A percentile compares a stretch with the other conserved stretches of the same genome.
Conservation (phyloP, 2,329 filamentous ascomycete species). For the Massarina eburnea region DNA sequence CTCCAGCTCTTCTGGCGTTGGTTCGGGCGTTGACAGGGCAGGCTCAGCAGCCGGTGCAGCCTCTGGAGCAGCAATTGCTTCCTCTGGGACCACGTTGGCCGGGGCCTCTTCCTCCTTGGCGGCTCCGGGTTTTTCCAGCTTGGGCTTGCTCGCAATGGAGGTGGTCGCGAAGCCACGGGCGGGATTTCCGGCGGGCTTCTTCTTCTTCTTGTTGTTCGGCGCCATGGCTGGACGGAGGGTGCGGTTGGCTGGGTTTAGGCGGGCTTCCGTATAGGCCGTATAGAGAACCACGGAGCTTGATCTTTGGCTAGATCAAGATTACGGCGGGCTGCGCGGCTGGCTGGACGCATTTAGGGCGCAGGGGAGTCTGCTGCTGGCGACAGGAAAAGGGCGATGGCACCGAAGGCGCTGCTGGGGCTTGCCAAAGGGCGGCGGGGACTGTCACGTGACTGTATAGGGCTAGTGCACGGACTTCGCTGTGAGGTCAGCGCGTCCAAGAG, state of each 20-base stretch:
- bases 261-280: conserved; percentile 20
- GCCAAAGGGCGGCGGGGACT: conserved; percentile 8
- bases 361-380: conserved; percentile 9
- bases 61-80: conserved; percentile 7
- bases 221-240: conserved; percentile 58
- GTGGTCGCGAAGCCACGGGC: conserved; percentile 92
- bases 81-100: conserved; percentile 3
- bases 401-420: no score
- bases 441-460: no score
- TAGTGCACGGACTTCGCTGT: no score
- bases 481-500: neutral
- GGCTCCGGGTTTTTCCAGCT: conserved; percentile 43
- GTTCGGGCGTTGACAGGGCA: conserved; percentile 44
- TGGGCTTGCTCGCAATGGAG: conserved; percentile 81
- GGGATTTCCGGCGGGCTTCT: conserved; percentile 84
- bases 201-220: conserved; percentile 75
- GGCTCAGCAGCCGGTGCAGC: conserved; percentile 19
- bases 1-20: conserved; percentile 85
- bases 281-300: conserved; percentile 40
- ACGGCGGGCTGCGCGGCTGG: conserved; percentile 20
- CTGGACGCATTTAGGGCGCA: conserved; percentile 37
- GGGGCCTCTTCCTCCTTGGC: conserved; percentile 22
- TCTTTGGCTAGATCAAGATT: conserved; percentile 40
- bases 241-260: conserved; percentile 17
- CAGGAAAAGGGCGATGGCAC: no score